These are phyloP conservation scores for Parasarocladium wereldwijsianum DNA, from an alignment of 2,329 filamentous ascomycete genomes.

Conservation along the genomic window DNA sequence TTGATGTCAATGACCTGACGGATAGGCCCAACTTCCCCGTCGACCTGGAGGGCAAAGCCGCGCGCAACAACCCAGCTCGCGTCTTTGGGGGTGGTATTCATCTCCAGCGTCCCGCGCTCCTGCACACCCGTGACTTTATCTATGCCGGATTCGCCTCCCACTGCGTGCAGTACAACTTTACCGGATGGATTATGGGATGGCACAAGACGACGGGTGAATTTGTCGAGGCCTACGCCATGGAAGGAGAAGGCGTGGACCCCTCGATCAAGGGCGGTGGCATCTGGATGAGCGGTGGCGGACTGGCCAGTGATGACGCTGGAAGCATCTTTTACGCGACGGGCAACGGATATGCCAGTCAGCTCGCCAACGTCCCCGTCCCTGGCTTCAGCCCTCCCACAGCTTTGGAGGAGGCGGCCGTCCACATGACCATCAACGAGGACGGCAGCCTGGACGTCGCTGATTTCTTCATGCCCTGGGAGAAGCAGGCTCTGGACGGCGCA, in stretches of 20 bases:
- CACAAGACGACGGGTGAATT: constrained; percentile 24
- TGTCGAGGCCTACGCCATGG: constrained; percentile 25
- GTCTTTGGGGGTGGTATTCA: constrained; percentile 37
- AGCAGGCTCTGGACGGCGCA: constrained; percentile 30
- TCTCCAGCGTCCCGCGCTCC: constrained; percentile 33
- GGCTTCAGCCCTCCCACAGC: constrained; percentile 23
- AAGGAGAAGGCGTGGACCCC: constrained; percentile 22
- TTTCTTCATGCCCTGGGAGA: constrained; percentile 41
- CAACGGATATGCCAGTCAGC: constrained; percentile 25
- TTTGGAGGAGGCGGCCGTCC: constrained; percentile 29
- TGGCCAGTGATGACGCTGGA: constrained; percentile 22
- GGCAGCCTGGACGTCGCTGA: constrained; percentile 30
- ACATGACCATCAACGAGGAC: constrained; percentile 23
- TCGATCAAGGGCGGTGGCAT: constrained; percentile 26
- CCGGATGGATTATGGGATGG: constrained; percentile 34
- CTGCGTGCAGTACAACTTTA: constrained; percentile 42
- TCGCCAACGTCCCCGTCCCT: constrained; percentile 20
- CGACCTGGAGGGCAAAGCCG: constrained; percentile 27
- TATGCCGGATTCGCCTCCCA: constrained; percentile 40
- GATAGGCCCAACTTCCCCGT: constrained; percentile 30
- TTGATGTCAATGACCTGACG: constrained; percentile 21
- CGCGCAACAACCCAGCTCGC: constrained; percentile 30
- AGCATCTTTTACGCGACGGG: constrained; percentile 24
- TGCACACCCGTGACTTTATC: constrained; percentile 28
- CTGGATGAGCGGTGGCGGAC: constrained; percentile 25